These are phyloP conservation scores for Phialemonium atrogriseum DNA, from an alignment of 2,329 filamentous ascomycete species.

Conservation along the genomic window DNA sequence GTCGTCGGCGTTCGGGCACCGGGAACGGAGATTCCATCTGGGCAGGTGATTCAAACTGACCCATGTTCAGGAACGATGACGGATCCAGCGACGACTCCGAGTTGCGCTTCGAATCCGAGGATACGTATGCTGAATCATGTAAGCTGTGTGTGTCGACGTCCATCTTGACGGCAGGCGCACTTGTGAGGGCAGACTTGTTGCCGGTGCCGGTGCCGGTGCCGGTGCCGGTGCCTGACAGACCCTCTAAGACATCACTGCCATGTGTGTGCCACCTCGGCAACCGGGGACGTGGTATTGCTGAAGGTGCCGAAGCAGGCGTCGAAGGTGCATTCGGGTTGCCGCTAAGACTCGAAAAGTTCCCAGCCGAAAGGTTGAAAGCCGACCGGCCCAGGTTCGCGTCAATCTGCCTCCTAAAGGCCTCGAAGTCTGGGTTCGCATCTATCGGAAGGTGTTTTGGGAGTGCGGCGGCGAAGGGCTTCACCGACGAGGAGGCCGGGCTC, in stretches of 20 bases:
- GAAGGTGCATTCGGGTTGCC: conserved; percentile 20
- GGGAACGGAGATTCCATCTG: conserved; percentile 28
- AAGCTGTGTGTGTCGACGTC: conserved; percentile 35
- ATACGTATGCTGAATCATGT: conserved; percentile 47
- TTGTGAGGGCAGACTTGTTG: too few relatives aligned
- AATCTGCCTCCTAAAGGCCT: conserved; percentile 67
- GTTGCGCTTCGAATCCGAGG: conserved; percentile 44
- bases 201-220: conserved; percentile 12
- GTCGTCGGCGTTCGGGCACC: conserved; percentile 3
- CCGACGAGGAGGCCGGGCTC: conserved; percentile 63
- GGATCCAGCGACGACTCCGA: conserved; percentile 38
- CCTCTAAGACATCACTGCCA: conserved; percentile 32
- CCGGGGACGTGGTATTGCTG: conserved; percentile 29
- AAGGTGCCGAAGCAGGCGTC: conserved; percentile 15
- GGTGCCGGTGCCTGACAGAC: too few relatives aligned
- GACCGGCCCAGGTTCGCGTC: conserved; percentile 49
- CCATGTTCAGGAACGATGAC: conserved; percentile 29
- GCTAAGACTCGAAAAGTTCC: too few relatives aligned
- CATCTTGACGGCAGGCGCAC: conserved; percentile 20
- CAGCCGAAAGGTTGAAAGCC: conserved; percentile 38
- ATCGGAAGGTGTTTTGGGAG: conserved; percentile 62
- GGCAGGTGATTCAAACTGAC: conserved; percentile 38
- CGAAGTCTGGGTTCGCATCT: conserved; percentile 74
- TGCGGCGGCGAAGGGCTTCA: conserved; percentile 60
- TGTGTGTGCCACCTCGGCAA: conserved; percentile 41